These are phyloP conservation scores for Lophium mytilinum DNA, from an alignment of 495 filamentous ascomycete species.

Conservation along the genomic window DNA sequence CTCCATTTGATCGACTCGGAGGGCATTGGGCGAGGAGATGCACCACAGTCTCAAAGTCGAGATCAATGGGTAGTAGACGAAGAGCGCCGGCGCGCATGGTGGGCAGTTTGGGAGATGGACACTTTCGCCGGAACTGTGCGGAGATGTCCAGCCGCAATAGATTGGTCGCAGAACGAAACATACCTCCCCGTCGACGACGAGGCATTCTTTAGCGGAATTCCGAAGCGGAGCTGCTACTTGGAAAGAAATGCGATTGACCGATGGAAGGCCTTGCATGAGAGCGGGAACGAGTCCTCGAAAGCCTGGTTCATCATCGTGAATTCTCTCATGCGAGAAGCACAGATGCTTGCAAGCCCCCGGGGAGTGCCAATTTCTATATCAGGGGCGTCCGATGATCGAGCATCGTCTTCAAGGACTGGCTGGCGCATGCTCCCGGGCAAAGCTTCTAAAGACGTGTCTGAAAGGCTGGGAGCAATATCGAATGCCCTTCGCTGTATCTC, in stretches of 20 bases:
- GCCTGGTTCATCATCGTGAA: constrained; percentile 36
- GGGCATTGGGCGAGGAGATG: constrained; percentile 1
- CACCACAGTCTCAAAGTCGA: background rate
- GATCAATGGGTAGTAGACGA: constrained; percentile 2
- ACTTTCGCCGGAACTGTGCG: constrained; percentile 33
- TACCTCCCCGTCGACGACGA: constrained; percentile 26
- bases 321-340: constrained; percentile 29
- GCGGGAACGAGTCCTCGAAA: constrained; percentile 31
- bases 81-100: constrained; percentile 8
- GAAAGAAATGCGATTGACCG: constrained; percentile 20
- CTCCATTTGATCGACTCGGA: constrained; percentile 27
- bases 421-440: background rate
- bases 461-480: background rate
- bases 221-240: constrained; percentile 29
- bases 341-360: constrained; percentile 9
- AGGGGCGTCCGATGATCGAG: too few relatives aligned
- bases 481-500: background rate
- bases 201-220: constrained; percentile 29
- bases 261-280: constrained; percentile 30
- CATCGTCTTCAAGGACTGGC: background rate
- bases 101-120: constrained; percentile 39
- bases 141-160: constrained; percentile 28
- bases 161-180: constrained; percentile 21
- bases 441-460: background rate
- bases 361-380: background rate